phyloP scores from a whole-genome alignment of 2,329 filamentous ascomycete genomes.

The Aureobasidium sp. region DNA sequence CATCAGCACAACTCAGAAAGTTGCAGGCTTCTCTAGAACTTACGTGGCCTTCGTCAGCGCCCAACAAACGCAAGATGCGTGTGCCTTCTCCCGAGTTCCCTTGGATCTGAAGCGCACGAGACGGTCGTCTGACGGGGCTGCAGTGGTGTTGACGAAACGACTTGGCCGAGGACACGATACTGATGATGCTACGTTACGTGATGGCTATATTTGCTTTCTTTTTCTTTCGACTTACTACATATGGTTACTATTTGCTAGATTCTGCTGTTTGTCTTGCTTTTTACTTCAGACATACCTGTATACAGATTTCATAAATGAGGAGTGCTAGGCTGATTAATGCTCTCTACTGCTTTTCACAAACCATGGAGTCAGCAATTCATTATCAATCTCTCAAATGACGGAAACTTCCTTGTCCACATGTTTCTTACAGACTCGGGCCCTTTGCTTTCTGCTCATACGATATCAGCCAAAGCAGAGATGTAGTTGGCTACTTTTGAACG shows the following conservation, averaged over 20 bases:
- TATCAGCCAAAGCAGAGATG: background rate
- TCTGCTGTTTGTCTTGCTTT: background rate
- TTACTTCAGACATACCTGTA: background rate
- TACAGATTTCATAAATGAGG: too few relatives aligned
- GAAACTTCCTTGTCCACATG: too few relatives aligned
- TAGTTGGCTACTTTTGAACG: background rate
- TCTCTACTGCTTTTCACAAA: too few relatives aligned
- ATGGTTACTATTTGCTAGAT: background rate
- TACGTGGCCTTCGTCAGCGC: constrained; percentile 5
- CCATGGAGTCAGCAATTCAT: too few relatives aligned
- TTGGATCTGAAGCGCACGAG: background rate
- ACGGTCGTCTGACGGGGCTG: background rate
- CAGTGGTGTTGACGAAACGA: too few relatives aligned
- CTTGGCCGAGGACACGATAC: background rate
- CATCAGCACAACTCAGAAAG: background rate
- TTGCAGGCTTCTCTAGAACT: background rate
- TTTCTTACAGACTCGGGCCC: too few relatives aligned
- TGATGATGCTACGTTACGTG: background rate
- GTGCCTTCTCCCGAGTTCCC: constrained; percentile 3
- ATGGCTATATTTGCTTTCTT: background rate
- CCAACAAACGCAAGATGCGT: background rate
- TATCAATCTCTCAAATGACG: too few relatives aligned
- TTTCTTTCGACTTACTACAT: background rate
- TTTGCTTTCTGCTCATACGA: too few relatives aligned
- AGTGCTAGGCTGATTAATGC: too few relatives aligned